phyloP scores from a whole-genome alignment of 2,329 filamentous ascomycete species.

The Penicillium rolfsii region DNA sequence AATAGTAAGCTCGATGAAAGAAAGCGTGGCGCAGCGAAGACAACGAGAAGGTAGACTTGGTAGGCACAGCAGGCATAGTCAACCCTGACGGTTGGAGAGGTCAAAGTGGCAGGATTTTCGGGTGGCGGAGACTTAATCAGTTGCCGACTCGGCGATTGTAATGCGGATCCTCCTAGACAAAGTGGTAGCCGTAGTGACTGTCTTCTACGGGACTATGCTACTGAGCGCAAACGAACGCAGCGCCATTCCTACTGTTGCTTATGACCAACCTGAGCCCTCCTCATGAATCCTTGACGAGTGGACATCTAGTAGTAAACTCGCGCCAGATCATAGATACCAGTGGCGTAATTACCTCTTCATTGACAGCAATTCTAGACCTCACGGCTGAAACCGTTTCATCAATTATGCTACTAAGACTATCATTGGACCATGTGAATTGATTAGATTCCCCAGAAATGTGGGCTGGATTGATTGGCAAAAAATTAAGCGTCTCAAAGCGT shows the following conservation, averaged over 20 bases:
- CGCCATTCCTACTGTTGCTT: background rate
- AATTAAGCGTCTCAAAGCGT: background rate
- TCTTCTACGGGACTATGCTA: no score
- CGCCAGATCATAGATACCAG: background rate
- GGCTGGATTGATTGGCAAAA: conserved; percentile 23
- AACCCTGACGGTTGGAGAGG: conserved; percentile 11
- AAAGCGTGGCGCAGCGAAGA: conserved; percentile 18
- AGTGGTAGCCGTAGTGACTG: background rate
- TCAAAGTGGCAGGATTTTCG: conserved; percentile 19
- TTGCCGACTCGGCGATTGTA: background rate
- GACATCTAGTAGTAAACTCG: background rate
- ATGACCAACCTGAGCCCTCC: background rate
- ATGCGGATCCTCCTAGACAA: background rate
- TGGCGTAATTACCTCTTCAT: conserved; percentile 12
- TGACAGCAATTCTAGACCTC: conserved; percentile 9
- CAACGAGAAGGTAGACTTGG: conserved; percentile 9
- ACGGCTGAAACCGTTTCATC: background rate
- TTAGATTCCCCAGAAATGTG: background rate
- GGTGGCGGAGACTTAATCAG: conserved; percentile 21
- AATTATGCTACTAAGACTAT: background rate
- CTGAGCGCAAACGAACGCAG: background rate
- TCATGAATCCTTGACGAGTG: no score
- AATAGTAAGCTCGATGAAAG: conserved; percentile 20
- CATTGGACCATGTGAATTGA: background rate
- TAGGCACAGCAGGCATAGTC: conserved; percentile 16